These are phyloP conservation scores for Dactylellina sp. DNA, from an alignment of 2,329 filamentous ascomycete species.

Conservation along the genomic window DNA sequence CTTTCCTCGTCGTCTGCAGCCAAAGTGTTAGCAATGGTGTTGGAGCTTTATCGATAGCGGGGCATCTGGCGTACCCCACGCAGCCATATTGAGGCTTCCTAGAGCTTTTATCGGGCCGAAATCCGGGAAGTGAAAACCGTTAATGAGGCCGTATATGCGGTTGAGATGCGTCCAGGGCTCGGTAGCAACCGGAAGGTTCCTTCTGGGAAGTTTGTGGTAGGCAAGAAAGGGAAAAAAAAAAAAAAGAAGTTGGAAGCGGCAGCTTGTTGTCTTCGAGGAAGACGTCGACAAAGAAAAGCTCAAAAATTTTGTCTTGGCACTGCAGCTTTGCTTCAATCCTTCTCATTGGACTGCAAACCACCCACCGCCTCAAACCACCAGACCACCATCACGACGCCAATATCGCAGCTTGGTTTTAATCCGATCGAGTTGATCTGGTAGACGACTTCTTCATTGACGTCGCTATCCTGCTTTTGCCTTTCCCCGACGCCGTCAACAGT, in stretches of 20 bases:
- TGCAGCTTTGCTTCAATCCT: conserved; percentile 8
- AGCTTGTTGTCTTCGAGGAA: background rate
- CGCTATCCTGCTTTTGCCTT: background rate
- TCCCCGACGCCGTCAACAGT: background rate
- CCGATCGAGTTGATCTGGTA: background rate
- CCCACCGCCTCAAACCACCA: background rate
- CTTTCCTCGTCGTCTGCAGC: conserved; percentile 68
- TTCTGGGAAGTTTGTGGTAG: background rate
- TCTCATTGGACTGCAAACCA: background rate
- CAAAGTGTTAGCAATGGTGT: conserved; percentile 4
- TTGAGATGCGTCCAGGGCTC: background rate
- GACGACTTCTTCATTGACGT: background rate
- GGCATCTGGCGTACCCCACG: conserved; percentile 51
- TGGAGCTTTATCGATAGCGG: conserved; percentile 47
- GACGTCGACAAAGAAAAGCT: conserved; percentile 35
- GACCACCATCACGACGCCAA: background rate
- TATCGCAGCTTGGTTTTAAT: background rate
- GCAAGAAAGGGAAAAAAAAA: background rate
- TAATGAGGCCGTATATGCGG: background rate
- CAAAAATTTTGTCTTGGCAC: conserved; percentile 53
- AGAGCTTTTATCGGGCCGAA: background rate
- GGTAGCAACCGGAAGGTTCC: background rate
- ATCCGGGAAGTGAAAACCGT: background rate
- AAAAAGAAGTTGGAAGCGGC: background rate
- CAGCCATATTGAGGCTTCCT: conserved; percentile 36